Evolutionary conservation across 768 basidiomycete genomes (phyloP), one percentile per base, ranked within the genome.

Genomic region (Termitomyces sp.): DNA sequence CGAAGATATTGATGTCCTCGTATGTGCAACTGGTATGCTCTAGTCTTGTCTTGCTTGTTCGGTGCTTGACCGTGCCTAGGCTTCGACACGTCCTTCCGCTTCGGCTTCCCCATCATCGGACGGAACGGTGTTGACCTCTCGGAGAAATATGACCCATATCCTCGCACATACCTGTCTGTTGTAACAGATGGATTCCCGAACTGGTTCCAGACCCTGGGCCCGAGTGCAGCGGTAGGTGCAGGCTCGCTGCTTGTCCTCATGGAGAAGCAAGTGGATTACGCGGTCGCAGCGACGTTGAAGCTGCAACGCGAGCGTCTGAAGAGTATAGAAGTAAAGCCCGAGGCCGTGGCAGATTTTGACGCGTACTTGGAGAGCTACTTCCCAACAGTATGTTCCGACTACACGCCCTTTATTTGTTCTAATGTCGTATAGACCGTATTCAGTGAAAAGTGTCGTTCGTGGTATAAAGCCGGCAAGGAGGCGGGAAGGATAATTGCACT

Each of bases 171-270:
- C 67, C 74, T 89, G 6, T 75, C 81, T 7, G 65, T 87, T 33
- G 78, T 81, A 22, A 77, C 83, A 20, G 82, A 86, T 47, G 84
- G 82, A 8, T 87, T 88, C 69, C 87, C 88, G n/a, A 88, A 87
- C 69, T 82, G 79, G 79, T 87, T 87, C 74, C 73, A 79, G 54
- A 65, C 72, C 20, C 64, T 82, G 10, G 86, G 86, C 0, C 86
- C 87, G 2, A 86, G 85, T 65, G 74, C 82, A 0, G 76, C 63
- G 8, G 77, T 86, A 16, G 83, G 82, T 3, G 74, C 80, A 0
- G 84, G 85, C 0, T 82, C 81, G 16, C 67, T 88, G n/a, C 65
- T 86, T 3, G 67, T 82, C 22, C 39, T 87, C 0, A 73, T 84
- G 36, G 85, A 88, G 67, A 70, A 76, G 13, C 78, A 85, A 61